Conservation (phyloP, 73 alveolate species). For the Tetrahymena malaccensis region DNA sequence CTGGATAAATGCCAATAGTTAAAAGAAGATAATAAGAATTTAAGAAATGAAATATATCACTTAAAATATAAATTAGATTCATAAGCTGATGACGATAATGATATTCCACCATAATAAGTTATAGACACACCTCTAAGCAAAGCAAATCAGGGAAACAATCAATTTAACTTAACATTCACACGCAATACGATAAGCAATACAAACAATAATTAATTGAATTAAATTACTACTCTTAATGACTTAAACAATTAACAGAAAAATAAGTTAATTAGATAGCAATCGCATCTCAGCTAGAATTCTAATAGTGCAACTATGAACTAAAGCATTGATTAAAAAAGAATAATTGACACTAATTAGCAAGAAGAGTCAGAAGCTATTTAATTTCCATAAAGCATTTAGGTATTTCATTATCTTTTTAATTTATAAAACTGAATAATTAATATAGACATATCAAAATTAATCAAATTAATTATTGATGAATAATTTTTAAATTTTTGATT, state of each 20-base stretch:
- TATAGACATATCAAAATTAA: background rate
- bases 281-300: background rate
- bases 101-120: background rate
- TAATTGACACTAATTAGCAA: background rate
- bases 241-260: background rate
- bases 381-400: background rate
- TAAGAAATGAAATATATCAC: background rate
- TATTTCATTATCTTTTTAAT: too few species aligned
- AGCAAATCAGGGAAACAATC: background rate
- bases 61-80: background rate
- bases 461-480: background rate
- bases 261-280: background rate
- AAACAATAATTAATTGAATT: background rate
- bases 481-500: too few species aligned
- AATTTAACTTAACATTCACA: background rate
- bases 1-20: background rate
- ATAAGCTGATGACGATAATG: background rate
- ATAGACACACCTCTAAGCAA: background rate
- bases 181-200: background rate
- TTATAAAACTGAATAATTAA: background rate
- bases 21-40: background rate
- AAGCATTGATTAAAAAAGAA: background rate
- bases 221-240: background rate
- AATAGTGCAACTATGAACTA: background rate
- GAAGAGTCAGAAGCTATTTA: background rate